Evolutionary conservation across 345 rosid genomes (phyloP), one percentile per base, ranked within the genome.

Genomic region (Citrus hindsii): DNA sequence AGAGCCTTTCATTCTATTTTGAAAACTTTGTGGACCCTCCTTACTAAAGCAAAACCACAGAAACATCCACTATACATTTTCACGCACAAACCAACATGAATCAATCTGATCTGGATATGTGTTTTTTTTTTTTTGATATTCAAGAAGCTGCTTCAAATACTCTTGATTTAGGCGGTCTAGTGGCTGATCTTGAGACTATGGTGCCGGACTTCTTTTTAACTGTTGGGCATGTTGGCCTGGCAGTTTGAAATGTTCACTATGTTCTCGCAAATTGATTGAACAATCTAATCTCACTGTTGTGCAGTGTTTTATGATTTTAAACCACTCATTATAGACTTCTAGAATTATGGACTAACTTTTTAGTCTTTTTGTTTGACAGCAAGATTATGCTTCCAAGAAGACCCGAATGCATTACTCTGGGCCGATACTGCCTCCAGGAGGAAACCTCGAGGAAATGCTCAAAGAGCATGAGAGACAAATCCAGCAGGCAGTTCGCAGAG

Each of bases 381-480:
- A 89, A 94, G 86, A 75, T 69, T 76, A 79, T 69, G 67, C 73
- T 63, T 68, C 72, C 22, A 85, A 83, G 81, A 89, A 83, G 77
- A 78, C 82, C 61, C 86, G 82, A 69, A 84, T 92, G 32, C 90
- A 92, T 75, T 87, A 80, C 82, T 92, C 97, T 19, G 98, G 99
- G 77, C 90, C 95, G 9, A 84, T 92, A 88, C 48, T 90, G 74
- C 85, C 90, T 60, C 64, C 81, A 13, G 90, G 91, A 75, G 93
- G 94, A 66, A 87, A 92, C 89, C 80, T 93, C 0, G 98, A 94
- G 51, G 97, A 92, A 77, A 92, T 94, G 97, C 91, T 96, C 62
- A 96, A 90, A 84, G 93, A 92, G 83, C 95, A 94, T 14, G 97
- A 96, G 84, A 89, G 87, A 69, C 89, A 84, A 81, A 94, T 96